Evolutionary conservation across 768 basidiomycete species (phyloP).

Genomic region (Mycena vulgaris): DNA sequence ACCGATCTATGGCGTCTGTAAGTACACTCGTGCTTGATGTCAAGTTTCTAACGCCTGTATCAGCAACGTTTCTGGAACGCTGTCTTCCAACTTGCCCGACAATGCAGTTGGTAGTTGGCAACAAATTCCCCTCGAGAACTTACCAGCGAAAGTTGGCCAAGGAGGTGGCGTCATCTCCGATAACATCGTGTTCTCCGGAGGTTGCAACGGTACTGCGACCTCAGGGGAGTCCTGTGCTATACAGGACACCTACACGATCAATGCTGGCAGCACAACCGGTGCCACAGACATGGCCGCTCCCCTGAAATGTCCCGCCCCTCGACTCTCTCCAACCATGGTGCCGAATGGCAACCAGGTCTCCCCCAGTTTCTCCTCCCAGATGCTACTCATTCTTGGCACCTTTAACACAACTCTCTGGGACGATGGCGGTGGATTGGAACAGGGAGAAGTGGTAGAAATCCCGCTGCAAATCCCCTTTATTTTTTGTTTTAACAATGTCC

Average conservation of each 20-base stretch:
- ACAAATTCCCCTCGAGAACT: constrained; percentile 55
- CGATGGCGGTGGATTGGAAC: constrained; percentile 71
- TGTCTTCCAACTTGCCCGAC: constrained; percentile 78
- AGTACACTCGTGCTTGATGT: background rate
- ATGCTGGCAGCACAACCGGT: constrained; percentile 48
- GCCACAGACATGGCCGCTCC: constrained; percentile 55
- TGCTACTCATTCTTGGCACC: constrained; percentile 78
- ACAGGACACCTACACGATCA: constrained; percentile 71
- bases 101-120: constrained; percentile 73
- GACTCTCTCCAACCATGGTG: constrained; percentile 71
- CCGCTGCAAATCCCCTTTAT: constrained; percentile 1
- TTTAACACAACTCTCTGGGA: constrained; percentile 78
- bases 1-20: constrained; percentile 81
- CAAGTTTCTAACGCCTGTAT: background rate
- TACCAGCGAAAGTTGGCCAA: constrained; percentile 62
- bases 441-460: constrained; percentile 77
- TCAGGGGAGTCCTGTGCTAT: constrained; percentile 68
- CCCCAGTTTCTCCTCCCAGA: constrained; percentile 72
- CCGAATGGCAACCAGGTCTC: constrained; percentile 74
- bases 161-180: constrained; percentile 72
- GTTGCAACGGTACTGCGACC: constrained; percentile 65
- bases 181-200: constrained; percentile 70
- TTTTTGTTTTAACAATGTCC: constrained; percentile 15
- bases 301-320: constrained; percentile 73
- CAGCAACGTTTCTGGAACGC: constrained; percentile 71